phyloP scores from a whole-genome alignment of 2,329 filamentous ascomycete genomes.

The Harringtonia lauricola region DNA sequence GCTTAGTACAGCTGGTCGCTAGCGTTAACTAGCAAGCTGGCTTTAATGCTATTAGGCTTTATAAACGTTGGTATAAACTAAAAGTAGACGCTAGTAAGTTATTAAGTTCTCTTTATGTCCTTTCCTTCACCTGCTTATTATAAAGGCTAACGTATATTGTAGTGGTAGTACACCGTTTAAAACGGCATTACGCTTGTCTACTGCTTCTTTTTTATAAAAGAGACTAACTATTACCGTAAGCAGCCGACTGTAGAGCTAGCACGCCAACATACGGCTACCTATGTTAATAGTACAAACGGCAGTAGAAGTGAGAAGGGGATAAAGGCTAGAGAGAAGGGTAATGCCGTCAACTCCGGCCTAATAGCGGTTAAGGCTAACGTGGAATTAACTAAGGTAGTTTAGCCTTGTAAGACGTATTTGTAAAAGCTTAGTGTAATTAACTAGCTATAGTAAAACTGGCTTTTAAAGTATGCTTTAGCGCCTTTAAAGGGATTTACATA shows the following conservation, averaged over 20 bases:
- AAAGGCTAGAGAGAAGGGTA: not conserved
- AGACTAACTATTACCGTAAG: constrained; percentile 33
- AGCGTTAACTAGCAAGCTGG: constrained; percentile 30
- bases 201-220: constrained; percentile 41
- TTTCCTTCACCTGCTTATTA: too few species aligned
- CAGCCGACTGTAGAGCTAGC: not conserved
- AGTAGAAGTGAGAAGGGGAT: not conserved
- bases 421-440: constrained; percentile 21
- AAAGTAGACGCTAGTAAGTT: constrained; percentile 28
- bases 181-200: constrained; percentile 17
- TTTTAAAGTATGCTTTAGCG: constrained; percentile 16
- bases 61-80: constrained; percentile 35
- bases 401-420: constrained; percentile 23
- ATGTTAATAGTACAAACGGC: too few species aligned
- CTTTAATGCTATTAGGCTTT: constrained; percentile 36
- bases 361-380: too few species aligned
- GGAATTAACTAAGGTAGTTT: not conserved
- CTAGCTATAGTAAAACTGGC: constrained; percentile 21
- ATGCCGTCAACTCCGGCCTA: too few species aligned
- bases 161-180: constrained; percentile 17
- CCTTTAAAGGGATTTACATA: constrained; percentile 21
- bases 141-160: not conserved
- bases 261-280: too few species aligned
- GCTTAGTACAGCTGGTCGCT: constrained; percentile 30
- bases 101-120: not conserved